Conservation (phyloP, 2,329 filamentous ascomycete genomes). For the Fusarium buxicola region DNA sequence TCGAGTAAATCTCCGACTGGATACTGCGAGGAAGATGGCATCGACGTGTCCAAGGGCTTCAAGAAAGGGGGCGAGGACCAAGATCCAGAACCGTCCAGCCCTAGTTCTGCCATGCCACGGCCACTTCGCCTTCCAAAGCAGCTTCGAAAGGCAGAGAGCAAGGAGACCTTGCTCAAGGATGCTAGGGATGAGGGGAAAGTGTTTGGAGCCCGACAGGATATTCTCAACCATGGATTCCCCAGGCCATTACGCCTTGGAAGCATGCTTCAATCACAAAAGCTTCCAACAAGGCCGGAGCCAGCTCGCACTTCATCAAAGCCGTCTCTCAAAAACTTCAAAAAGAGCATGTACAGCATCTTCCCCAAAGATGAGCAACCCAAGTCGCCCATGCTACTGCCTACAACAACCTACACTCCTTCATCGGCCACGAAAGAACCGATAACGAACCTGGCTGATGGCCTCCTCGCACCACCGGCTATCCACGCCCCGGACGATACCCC, state of each 20-base stretch:
- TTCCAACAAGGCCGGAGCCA: conserved; percentile 32
- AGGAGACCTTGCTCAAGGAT: conserved; percentile 22
- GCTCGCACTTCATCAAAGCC: conserved; percentile 32
- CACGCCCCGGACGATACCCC: conserved; percentile 53
- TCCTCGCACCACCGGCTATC: conserved; percentile 58
- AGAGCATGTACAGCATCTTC: conserved; percentile 45
- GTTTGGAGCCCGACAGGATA: conserved; percentile 42
- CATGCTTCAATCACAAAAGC: conserved; percentile 34
- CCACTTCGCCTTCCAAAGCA: conserved; percentile 21
- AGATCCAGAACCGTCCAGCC: conserved; percentile 24
- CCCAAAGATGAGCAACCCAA: conserved; percentile 36
- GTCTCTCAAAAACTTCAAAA: conserved; percentile 41
- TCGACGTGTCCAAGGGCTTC: conserved; percentile 17
- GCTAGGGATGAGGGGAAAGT: conserved; percentile 50
- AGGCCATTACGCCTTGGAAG: conserved; percentile 38
- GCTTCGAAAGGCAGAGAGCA: conserved; percentile 24
- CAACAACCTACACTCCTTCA: conserved; percentile 58
- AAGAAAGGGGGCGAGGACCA: conserved; percentile 33
- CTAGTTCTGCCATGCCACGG: conserved; percentile 20
- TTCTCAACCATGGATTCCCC: conserved; percentile 31
- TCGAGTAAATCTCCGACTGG: conserved; percentile 70
- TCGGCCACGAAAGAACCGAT: conserved; percentile 18
- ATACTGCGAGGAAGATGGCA: conserved; percentile 52
- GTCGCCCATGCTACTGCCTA: conserved; percentile 56
- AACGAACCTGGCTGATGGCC: conserved; percentile 17